Evolutionary conservation across 495 filamentous ascomycete species (phyloP), one percentile per base, ranked within the genome.

Genomic region (Penicillium arizonense): DNA sequence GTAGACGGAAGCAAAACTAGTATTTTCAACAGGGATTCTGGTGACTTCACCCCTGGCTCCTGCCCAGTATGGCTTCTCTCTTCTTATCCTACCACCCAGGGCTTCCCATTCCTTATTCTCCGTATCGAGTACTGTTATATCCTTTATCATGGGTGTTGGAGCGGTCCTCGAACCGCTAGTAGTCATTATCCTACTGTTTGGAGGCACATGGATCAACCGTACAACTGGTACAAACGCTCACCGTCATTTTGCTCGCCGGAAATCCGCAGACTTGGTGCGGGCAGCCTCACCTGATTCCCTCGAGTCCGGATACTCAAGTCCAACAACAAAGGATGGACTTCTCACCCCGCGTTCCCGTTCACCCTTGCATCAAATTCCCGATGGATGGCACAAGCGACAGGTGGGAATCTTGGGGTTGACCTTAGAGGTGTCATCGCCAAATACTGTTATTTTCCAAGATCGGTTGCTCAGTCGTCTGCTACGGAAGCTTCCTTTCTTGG

Each of bases 401-500:
- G 54, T 82, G n/a, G 51, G 59, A 7, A n/a, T 79, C 13, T 56
- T 74, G 0, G 59, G 65, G 0, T 58, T 60, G 24, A 63, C 55
- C 9, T 59, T 48, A 12, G 60, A 68, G 24, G 73, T 83, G n/a
- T 67, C 66, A 8, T 76, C 78, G n/a, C 82, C 82, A 12, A 80
- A 83, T 53, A 84, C 80, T 2, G 61, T 58, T 13, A 65, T 76
- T 6, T 85, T 84, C 47, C 73, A 77, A 51, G 70, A 76, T 24
- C 72, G 77, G 33, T 61, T 82, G 11, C 63, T 84, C 28, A 83
- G 80, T 66, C 70, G 83, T 2, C 51, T 90, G 20, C 73, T 93
- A 6, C 72, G 78, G 33, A 84, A 82, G 54, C 81, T 88, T 46
- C 89, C 89, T 10, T 93, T 93, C 58, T 64, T 92, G 24, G 81